Conservation (phyloP, 805 yeast genomes). For the Metschnikowia aberdeeniae region DNA sequence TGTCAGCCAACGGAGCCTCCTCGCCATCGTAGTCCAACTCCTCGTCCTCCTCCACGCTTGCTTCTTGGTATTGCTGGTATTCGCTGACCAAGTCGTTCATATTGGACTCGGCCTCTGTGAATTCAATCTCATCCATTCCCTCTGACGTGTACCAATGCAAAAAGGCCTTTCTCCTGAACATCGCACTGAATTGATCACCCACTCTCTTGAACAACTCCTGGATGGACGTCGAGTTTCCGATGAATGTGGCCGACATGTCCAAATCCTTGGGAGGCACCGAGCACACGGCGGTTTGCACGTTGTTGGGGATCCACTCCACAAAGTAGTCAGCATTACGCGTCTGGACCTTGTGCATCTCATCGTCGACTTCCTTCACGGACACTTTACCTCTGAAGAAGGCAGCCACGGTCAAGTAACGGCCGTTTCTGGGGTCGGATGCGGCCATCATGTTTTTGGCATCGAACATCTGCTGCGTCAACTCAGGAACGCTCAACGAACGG, state of each 20-base stretch:
- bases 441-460: constrained; percentile 95
- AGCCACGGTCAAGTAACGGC: constrained; percentile 88
- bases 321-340: constrained; percentile 76
- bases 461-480: constrained; percentile 89
- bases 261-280: constrained; percentile 82
- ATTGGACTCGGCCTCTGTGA: constrained; percentile 89
- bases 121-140: constrained; percentile 96
- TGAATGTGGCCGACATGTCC: constrained; percentile 88
- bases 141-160: constrained; percentile 94
- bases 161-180: constrained; percentile 93
- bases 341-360: constrained; percentile 83
- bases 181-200: constrained; percentile 83
- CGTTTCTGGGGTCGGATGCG: constrained; percentile 85
- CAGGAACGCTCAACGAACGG: constrained; percentile 82
- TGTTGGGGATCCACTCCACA: constrained; percentile 95
- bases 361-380: constrained; percentile 90
- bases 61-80: constrained; percentile 88
- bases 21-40: constrained; percentile 62
- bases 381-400: constrained; percentile 94
- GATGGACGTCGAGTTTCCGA: constrained; percentile 90
- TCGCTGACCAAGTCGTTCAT: constrained; percentile 86
- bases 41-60: constrained; percentile 71
- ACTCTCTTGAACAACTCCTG: constrained; percentile 88
- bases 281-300: constrained; percentile 91
- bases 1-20: constrained; percentile 58